These are phyloP conservation scores for Ceratobasidium sp. DNA, from an alignment of 1,284 basidiomycete species.

Conservation along the genomic window DNA sequence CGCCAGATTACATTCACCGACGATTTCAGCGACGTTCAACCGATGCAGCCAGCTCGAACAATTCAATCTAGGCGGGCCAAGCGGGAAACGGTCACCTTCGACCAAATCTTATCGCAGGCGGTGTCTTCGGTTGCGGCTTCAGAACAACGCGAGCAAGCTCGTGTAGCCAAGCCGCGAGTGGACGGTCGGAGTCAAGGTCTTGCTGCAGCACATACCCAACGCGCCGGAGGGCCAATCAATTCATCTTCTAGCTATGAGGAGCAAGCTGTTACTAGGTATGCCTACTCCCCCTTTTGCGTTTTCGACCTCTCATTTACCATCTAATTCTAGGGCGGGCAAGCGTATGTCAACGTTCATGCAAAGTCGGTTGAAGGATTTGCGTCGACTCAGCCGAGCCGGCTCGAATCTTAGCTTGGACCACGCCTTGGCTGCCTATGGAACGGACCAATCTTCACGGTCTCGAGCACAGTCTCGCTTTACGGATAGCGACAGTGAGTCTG, in stretches of 20 bases:
- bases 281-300: neutral
- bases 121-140: slow-evolving; percentile 26
- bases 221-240: slow-evolving; percentile 23
- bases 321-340: slow-evolving; percentile 18
- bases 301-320: neutral
- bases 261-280: slow-evolving; percentile 18
- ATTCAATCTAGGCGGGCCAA: slow-evolving; percentile 2
- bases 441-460: neutral
- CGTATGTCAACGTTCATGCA: slow-evolving; percentile 44
- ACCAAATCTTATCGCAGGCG: slow-evolving; percentile 43
- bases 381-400: slow-evolving; percentile 7
- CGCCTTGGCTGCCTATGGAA: slow-evolving; percentile 32
- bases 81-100: slow-evolving; percentile 39
- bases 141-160: slow-evolving; percentile 12
- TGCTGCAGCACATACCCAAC: slow-evolving; percentile 38
- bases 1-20: slow-evolving; percentile 28
- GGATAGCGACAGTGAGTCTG: slow-evolving; percentile 26
- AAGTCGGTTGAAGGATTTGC: slow-evolving; percentile 31
- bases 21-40: slow-evolving; percentile 15
- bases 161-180: neutral
- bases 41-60: neutral
- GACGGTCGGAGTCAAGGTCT: slow-evolving; percentile 15
- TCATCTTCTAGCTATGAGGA: slow-evolving; percentile 38
- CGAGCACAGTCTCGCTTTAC: slow-evolving; percentile 9
- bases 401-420: slow-evolving; percentile 30